A percentile compares a stretch with the other conserved stretches of the same genome.
phyloP scores from a whole-genome alignment of 2,329 filamentous ascomycete species.

The Sphaerulina musiva region DNA sequence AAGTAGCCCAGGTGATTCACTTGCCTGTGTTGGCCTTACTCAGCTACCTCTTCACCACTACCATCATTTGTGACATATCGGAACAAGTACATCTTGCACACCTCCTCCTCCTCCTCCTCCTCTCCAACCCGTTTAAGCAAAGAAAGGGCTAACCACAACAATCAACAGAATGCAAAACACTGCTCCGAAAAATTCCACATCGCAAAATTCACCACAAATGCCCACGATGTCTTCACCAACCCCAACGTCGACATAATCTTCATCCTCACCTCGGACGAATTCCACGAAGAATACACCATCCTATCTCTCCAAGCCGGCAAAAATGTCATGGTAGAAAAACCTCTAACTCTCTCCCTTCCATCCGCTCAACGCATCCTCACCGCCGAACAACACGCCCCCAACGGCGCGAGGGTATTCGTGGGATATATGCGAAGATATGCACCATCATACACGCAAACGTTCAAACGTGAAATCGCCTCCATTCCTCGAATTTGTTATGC shows the following conservation, averaged over 20 bases:
- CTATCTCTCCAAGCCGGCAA: conserved; percentile 50
- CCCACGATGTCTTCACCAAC: conserved; percentile 40
- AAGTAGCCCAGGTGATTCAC: conserved; percentile 44
- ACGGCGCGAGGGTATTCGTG: conserved; percentile 48
- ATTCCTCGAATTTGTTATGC: conserved; percentile 53
- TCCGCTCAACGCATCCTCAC: conserved; percentile 45
- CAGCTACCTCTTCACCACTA: conserved; percentile 41
- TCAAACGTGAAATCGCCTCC: conserved; percentile 47
- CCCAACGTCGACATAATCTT: conserved; percentile 49
- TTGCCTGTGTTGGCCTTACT: conserved; percentile 46
- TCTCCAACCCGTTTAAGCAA: too few species aligned
- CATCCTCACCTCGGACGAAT: conserved; percentile 49
- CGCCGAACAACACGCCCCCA: conserved; percentile 41
- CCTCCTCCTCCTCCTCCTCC: too few species aligned
- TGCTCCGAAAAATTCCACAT: conserved; percentile 36
- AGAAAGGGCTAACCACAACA: too few species aligned
- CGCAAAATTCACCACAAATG: conserved; percentile 32
- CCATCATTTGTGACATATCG: conserved; percentile 50
- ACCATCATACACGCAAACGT: conserved; percentile 47
- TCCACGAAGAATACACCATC: conserved; percentile 49
- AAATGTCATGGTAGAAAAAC: conserved; percentile 55
- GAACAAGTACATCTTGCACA: conserved; percentile 24
- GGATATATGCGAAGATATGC: conserved; percentile 59
- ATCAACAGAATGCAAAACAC: conserved; percentile 29
- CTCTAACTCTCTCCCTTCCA: conserved; percentile 46